Evolutionary conservation across 1,139 yeast genomes (phyloP).

Genomic region (Geotrichum restrictum): DNA sequence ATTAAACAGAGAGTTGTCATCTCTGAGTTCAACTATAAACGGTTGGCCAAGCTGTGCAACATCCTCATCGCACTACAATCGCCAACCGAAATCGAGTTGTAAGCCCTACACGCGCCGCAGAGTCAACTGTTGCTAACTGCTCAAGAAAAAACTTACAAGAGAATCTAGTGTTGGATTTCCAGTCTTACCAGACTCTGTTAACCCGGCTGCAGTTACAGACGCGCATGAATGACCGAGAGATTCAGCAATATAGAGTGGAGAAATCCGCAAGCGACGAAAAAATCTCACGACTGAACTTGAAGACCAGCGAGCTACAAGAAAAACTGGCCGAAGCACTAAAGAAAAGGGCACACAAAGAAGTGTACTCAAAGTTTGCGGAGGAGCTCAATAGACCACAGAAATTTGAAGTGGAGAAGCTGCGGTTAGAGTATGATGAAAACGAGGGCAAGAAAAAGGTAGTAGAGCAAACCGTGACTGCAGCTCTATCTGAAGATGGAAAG

Average conservation of each 20-base stretch:
- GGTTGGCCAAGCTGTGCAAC: conserved; percentile 25
- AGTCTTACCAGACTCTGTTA: conserved; percentile 28
- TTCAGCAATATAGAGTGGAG: conserved; percentile 24
- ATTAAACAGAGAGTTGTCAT: conserved; percentile 31
- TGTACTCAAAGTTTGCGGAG: conserved; percentile 32
- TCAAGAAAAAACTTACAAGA: conserved; percentile 6
- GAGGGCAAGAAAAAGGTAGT: conserved; percentile 11
- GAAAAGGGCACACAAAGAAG: conserved; percentile 31
- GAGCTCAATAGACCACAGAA: conserved; percentile 30
- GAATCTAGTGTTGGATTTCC: conserved; percentile 24
- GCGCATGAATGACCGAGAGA: conserved; percentile 30
- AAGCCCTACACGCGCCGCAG: neutral
- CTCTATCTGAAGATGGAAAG: neutral
- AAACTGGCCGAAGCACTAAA: conserved; percentile 29
- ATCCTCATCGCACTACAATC: conserved; percentile 11
- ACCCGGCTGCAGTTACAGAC: conserved; percentile 31
- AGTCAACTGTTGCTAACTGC: conserved; percentile 6
- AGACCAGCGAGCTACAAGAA: conserved; percentile 29
- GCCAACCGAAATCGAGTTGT: conserved; percentile 15
- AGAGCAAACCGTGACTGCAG: neutral
- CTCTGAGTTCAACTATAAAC: conserved; percentile 29
- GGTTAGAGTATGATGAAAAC: conserved; percentile 4
- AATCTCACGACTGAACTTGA: conserved; percentile 23
- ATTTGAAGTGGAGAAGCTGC: conserved; percentile 21
- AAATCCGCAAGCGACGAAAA: conserved; percentile 23